Evolutionary conservation across 148 eudicot genomes (phyloP), one percentile per base, ranked within the genome.

Genomic region (Fallopia convolvulus): DNA sequence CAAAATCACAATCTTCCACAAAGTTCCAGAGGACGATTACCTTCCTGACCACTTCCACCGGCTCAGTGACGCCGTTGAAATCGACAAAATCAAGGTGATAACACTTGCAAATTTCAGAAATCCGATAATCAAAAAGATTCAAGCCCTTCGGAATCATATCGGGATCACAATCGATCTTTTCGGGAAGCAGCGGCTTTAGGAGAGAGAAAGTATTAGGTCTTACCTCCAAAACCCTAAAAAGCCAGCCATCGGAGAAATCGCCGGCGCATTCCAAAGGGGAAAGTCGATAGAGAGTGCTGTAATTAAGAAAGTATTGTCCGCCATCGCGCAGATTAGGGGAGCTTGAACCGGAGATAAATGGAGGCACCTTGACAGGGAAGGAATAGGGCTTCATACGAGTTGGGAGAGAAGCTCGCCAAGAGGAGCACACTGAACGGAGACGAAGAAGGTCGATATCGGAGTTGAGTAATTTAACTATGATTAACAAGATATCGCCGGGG

Each of bases 401-500:
- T 15, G 74, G 47, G 11, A 76, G 33, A n/a, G 76, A 30, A 61
- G 30, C 30, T 6, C 82, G 76, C 79, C 82, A 80, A 17, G 82
- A 52, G 11, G 79, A 14, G 76, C 82, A 80, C 9, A 76, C 79
- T 0, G 76, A 65, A 13, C 79, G 76, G 79, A 80, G 70, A 68
- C 76, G 58, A 72, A 52, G 79, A 63, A 56, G 76, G 2, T 74
- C 75, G 46, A 55, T 18, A 33, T 20, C 20, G 63, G 81, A 30
- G 61, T 61, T 61, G 61, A 74, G 73, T 9, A 14, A 40, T 40
- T 14, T 8, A 20, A 56, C 33, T 52, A 74, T 47, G 72, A 53
- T 9, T 39, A 61, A 21, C 15, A 79, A 8, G 77, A 74, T 60
- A 63, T 79, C 81, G 0, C 32, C 18, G 5, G 81, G 72, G 8